Conservation (phyloP, 1,284 basidiomycete genomes). For the Melampsora allii-populina region DNA sequence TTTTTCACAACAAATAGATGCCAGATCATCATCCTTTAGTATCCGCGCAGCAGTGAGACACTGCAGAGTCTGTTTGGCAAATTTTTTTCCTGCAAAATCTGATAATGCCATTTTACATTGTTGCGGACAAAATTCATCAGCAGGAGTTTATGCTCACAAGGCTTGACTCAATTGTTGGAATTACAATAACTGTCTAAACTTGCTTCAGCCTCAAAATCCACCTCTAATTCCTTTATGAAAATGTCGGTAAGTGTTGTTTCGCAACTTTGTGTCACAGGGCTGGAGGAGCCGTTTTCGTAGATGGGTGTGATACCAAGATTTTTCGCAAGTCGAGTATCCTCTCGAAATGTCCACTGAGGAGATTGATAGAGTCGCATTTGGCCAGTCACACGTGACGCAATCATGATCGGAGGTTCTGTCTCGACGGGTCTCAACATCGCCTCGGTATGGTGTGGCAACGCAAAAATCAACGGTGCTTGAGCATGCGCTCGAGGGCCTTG, state of each 20-base stretch:
- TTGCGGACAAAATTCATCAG: neutral
- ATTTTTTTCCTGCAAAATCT: slow-evolving; percentile 45
- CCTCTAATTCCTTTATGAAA: slow-evolving; percentile 26
- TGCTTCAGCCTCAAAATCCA: slow-evolving; percentile 31
- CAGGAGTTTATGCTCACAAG: neutral
- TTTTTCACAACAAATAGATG: slow-evolving; percentile 1
- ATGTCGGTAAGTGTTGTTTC: slow-evolving; percentile 16
- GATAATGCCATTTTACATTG: too few relatives aligned
- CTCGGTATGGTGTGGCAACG: slow-evolving; percentile 39
- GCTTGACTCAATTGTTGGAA: neutral
- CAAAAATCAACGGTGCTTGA: slow-evolving; percentile 32
- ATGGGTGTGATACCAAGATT: slow-evolving; percentile 15
- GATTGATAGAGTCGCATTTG: slow-evolving; percentile 19
- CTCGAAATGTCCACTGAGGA: slow-evolving; percentile 18
- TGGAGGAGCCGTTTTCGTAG: neutral
- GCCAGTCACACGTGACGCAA: slow-evolving; percentile 39
- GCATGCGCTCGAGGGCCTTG: slow-evolving; percentile 16
- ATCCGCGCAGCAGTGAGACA: slow-evolving; percentile 40
- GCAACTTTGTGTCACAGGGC: neutral
- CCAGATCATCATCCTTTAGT: slow-evolving; percentile 12
- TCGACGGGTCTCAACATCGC: slow-evolving; percentile 10
- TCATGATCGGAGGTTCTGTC: slow-evolving; percentile 9
- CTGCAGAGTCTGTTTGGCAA: slow-evolving; percentile 42
- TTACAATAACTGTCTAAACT: slow-evolving; percentile 39
- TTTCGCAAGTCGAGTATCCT: slow-evolving; percentile 6